Conservation (phyloP, 345 rosid genomes). For the Carallia pectinifolia region DNA sequence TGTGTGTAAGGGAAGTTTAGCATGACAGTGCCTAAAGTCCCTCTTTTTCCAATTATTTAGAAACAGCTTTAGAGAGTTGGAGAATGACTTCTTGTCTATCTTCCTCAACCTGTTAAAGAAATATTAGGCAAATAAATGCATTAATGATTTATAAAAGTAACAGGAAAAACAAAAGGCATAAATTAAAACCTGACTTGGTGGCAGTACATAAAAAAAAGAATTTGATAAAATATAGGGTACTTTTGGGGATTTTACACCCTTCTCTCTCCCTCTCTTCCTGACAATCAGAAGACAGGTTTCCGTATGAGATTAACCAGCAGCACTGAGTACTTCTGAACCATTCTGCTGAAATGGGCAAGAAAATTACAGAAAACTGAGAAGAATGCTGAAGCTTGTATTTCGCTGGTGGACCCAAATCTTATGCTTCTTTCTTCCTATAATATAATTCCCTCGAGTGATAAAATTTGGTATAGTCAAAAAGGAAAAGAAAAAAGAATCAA, state of each 20-base stretch:
- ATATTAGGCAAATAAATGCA: not conserved
- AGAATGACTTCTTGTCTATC: conserved; percentile 60
- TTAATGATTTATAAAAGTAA: not conserved
- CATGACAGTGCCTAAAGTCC: conserved; percentile 31
- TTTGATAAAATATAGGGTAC: conserved; percentile 54
- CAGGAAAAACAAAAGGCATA: not conserved
- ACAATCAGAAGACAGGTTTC: too few species aligned
- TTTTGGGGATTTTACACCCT: conserved; percentile 1
- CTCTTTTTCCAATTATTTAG: conserved; percentile 81
- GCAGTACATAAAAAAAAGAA: conserved; percentile 57
- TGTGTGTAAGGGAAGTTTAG: not conserved
- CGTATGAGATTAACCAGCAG: too few species aligned
- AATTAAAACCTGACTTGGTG: conserved; percentile 72
- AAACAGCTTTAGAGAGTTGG: conserved; percentile 53
- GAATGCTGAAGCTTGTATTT: too few species aligned
- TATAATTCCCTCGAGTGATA: too few species aligned
- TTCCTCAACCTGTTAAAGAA: conserved; percentile 57
- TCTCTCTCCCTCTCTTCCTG: too few species aligned
- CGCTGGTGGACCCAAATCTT: too few species aligned
- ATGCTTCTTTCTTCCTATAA: too few species aligned
- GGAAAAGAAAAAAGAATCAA: too few species aligned
- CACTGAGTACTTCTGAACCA: too few species aligned
- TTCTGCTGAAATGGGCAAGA: too few species aligned
- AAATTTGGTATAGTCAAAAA: too few species aligned
- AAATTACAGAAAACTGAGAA: too few species aligned